Percentiles rank a stretch among this genome's conserved stretches.
Evolutionary conservation across 2,329 filamentous ascomycete species (phyloP).

Genomic region (Macrophomina phaseolina): DNA sequence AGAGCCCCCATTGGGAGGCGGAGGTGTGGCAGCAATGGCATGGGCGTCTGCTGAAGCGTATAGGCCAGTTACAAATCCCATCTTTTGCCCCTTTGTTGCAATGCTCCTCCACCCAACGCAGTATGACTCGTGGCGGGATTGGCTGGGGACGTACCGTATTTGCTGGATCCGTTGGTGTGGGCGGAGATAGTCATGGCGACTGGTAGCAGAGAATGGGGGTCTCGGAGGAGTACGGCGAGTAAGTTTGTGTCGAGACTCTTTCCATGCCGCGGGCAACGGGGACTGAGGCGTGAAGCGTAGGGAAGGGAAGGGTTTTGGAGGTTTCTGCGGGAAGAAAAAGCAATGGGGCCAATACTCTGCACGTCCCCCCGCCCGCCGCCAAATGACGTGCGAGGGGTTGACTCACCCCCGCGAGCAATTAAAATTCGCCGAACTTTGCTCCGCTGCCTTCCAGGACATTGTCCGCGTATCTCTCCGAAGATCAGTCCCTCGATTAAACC

Average conservation of each 20-base stretch:
- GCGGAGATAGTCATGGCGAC: conserved; percentile 25
- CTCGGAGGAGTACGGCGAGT: conserved; percentile 28
- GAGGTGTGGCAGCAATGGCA: not conserved
- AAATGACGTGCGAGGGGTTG: conserved; percentile 23
- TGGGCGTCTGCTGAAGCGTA: too few relatives aligned
- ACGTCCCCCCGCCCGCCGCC: conserved; percentile 16
- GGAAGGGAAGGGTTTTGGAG: conserved; percentile 13
- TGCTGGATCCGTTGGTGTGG: conserved; percentile 21
- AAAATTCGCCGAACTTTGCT: not conserved
- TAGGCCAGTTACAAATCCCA: not conserved
- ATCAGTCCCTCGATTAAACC: too few relatives aligned
- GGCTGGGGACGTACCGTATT: conserved; percentile 21
- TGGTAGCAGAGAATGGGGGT: conserved; percentile 28
- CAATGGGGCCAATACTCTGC: conserved; percentile 11
- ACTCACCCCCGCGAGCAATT: conserved; percentile 1
- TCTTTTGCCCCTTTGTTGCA: not conserved
- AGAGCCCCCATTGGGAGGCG: not conserved
- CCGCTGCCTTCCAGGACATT: not conserved
- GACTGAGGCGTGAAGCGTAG: conserved; percentile 6
- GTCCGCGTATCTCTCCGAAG: too few relatives aligned
- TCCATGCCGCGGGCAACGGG: conserved; percentile 25
- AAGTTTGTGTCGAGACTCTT: conserved; percentile 11
- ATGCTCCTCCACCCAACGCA: not conserved
- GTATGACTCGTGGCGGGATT: conserved; percentile 5
- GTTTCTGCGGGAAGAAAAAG: conserved; percentile 12